Conservation (phyloP, 169 alveolate genomes). For the Plasmodium gallinaceum region DNA sequence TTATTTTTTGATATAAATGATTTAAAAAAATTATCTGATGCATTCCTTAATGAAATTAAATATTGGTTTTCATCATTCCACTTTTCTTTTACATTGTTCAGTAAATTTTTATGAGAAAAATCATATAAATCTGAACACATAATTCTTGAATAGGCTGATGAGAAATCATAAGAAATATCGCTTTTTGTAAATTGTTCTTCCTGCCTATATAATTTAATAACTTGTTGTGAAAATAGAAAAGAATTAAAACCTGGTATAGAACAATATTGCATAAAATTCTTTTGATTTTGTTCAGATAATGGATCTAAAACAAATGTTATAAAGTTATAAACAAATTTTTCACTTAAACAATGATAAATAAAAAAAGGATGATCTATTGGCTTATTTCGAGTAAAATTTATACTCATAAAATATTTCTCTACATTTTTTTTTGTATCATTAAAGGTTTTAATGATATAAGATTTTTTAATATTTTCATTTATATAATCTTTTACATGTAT, state of each 20-base stretch:
- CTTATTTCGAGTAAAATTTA: constrained; percentile 71
- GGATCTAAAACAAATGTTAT: constrained; percentile 63
- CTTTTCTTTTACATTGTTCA: constrained; percentile 11
- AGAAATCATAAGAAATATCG: constrained; percentile 47
- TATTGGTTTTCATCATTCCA: constrained; percentile 48
- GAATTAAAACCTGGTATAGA: constrained; percentile 70
- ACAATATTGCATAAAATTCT: constrained; percentile 69
- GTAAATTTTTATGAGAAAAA: neutral
- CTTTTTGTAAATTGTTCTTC: constrained; percentile 58
- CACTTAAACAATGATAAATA: constrained; percentile 58
- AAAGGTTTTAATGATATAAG: constrained; percentile 26
- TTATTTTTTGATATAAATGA: constrained; percentile 5
- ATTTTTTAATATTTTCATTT: constrained; percentile 27
- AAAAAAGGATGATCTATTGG: constrained; percentile 77
- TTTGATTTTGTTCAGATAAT: constrained; percentile 48
- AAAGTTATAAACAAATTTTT: constrained; percentile 47
- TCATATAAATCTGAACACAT: constrained; percentile 2
- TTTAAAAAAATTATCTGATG: constrained; percentile 51
- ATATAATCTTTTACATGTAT: constrained; percentile 25
- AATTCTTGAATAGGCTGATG: constrained; percentile 56
- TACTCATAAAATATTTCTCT: constrained; percentile 46
- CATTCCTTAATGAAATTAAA: constrained; percentile 52
- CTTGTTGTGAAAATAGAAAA: constrained; percentile 35
- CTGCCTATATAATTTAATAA: constrained; percentile 33
- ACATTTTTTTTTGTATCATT: constrained; percentile 39